These are phyloP conservation scores for Vitellaria paradoxa DNA, from an alignment of 179 eudicot species.

Conservation along the genomic window DNA sequence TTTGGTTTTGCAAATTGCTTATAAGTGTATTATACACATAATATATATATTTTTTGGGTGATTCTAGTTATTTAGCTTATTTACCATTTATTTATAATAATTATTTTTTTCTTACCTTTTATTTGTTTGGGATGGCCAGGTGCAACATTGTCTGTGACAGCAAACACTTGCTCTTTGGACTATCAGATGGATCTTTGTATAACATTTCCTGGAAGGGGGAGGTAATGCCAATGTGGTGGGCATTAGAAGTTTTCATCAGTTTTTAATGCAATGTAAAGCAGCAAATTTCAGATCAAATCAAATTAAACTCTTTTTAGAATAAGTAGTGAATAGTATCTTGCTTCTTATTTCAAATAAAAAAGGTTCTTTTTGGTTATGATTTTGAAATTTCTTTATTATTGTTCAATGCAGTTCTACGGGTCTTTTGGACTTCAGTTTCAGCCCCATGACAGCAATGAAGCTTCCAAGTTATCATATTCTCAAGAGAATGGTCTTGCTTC, in stretches of 20 bases:
- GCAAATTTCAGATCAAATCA: neutral
- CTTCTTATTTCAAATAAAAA: slow-evolving; percentile 5
- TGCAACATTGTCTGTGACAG: slow-evolving; percentile 90
- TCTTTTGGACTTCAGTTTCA: slow-evolving; percentile 51
- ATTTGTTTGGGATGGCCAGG: slow-evolving; percentile 44
- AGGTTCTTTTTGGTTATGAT: neutral
- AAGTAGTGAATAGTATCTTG: neutral
- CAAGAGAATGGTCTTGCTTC: slow-evolving; percentile 56
- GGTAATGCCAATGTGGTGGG: slow-evolving; percentile 41
- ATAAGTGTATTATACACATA: no score
- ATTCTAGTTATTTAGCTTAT: neutral
- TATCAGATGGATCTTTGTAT: slow-evolving; percentile 82
- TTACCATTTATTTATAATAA: neutral
- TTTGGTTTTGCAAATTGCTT: no score
- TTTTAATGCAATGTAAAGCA: slow-evolving; percentile 2
- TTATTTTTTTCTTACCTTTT: slow-evolving; percentile 4
- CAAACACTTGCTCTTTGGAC: slow-evolving; percentile 85
- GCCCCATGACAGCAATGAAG: slow-evolving; percentile 36
- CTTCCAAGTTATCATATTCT: slow-evolving; percentile 26
- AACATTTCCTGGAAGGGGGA: slow-evolving; percentile 99
- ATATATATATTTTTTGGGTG: no score
- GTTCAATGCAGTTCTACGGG: slow-evolving; percentile 73
- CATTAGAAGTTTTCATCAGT: slow-evolving; percentile 2
- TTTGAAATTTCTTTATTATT: slow-evolving; percentile 1
- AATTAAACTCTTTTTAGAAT: neutral